Evolutionary conservation across 805 yeast species (phyloP).

Genomic region (Maudiozyma bulderi): DNA sequence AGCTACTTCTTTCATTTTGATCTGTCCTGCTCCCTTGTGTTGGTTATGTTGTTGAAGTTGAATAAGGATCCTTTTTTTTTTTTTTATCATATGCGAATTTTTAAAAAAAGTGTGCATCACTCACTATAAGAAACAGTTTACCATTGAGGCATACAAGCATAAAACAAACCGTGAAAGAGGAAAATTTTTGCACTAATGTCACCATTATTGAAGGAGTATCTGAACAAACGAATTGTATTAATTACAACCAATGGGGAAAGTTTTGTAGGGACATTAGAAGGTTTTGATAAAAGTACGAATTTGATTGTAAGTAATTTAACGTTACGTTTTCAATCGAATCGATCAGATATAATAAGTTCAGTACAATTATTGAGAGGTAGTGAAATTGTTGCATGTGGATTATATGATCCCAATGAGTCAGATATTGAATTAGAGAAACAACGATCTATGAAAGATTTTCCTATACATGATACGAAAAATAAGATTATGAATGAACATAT

Average conservation of each 20-base stretch:
- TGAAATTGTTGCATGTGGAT: constrained; percentile 26
- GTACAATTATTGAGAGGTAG: constrained; percentile 25
- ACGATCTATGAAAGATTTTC: constrained; percentile 8
- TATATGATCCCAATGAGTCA: constrained; percentile 10
- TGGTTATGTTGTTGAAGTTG: too few relatives aligned
- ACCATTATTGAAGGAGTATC: constrained; percentile 24
- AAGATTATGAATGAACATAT: constrained; percentile 18
- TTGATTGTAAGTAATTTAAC: constrained; percentile 28
- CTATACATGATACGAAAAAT: constrained; percentile 21
- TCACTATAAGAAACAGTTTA: too few relatives aligned
- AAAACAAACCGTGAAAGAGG: too few relatives aligned
- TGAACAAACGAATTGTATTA: constrained; percentile 41
- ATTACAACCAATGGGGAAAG: constrained; percentile 50
- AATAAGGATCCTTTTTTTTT: too few relatives aligned
- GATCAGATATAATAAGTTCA: constrained; percentile 2
- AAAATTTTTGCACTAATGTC: constrained; percentile 13
- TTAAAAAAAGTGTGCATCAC: too few relatives aligned
- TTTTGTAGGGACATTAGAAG: constrained; percentile 40
- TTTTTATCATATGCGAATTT: too few relatives aligned
- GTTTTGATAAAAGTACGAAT: constrained; percentile 59
- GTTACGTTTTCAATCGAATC: background rate
- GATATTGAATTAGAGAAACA: background rate
- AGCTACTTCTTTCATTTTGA: too few relatives aligned
- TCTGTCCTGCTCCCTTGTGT: too few relatives aligned
- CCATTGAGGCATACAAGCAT: too few relatives aligned